These are phyloP conservation scores for Jaapia argillacea DNA, from an alignment of 768 basidiomycete species.

Conservation along the genomic window DNA sequence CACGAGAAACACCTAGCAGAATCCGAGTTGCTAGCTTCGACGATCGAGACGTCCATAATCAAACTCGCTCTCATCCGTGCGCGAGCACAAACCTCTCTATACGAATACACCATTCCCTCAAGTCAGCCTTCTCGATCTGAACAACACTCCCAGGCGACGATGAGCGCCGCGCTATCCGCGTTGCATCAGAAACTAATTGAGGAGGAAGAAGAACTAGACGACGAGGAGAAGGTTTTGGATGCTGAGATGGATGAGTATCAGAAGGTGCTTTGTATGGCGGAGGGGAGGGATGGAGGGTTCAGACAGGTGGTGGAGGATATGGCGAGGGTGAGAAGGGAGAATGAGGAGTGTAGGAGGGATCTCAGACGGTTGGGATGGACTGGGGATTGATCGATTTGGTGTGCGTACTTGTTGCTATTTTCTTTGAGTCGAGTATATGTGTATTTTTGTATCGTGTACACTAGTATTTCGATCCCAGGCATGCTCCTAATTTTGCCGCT, in stretches of 20 bases:
- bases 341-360: slow-evolving; percentile 39
- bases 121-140: too few species aligned
- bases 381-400: slow-evolving; percentile 22
- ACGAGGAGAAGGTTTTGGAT: slow-evolving; percentile 28
- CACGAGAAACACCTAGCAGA: slow-evolving; percentile 23
- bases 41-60: slow-evolving; percentile 35
- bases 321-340: slow-evolving; percentile 34
- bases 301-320: slow-evolving; percentile 38
- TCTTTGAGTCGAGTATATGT: too few species aligned
- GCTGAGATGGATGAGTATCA: slow-evolving; percentile 31
- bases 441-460: too few species aligned
- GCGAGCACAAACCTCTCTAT: slow-evolving; percentile 27
- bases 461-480: too few species aligned
- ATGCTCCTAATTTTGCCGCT: too few species aligned
- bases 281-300: slow-evolving; percentile 29
- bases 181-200: slow-evolving; percentile 22
- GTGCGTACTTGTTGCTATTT: too few species aligned
- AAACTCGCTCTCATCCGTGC: slow-evolving; percentile 37
- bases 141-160: slow-evolving; percentile 11
- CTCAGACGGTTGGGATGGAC: slow-evolving; percentile 42
- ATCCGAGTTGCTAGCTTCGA: slow-evolving; percentile 30
- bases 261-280: slow-evolving; percentile 28
- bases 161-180: slow-evolving; percentile 23
- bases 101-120: slow-evolving; percentile 23
- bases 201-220: slow-evolving; percentile 25